Evolutionary conservation across 2,329 filamentous ascomycete species (phyloP).

Genomic region (Penicillium sp.): DNA sequence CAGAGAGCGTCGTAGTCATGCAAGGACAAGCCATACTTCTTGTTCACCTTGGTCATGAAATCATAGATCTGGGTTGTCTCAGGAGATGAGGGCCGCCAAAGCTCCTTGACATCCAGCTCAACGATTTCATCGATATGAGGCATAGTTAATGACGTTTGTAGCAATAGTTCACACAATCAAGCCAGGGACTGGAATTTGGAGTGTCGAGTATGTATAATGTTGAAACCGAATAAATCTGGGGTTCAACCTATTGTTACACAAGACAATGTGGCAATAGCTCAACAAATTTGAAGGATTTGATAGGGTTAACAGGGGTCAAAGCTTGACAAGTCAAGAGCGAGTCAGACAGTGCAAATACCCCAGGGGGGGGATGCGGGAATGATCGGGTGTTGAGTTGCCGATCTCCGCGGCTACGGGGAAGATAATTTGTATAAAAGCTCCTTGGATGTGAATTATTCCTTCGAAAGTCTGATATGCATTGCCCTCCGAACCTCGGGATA

Average conservation of each 20-base stretch:
- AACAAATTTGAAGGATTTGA: not conserved
- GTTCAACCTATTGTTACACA: not conserved
- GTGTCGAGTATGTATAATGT: not conserved
- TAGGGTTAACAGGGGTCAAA: slow-evolving; percentile 3
- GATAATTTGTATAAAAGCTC: not conserved
- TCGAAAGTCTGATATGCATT: not conserved
- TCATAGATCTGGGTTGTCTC: slow-evolving; percentile 66
- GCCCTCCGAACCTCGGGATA: too few species aligned
- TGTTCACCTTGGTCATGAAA: slow-evolving; percentile 68
- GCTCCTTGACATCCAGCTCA: slow-evolving; percentile 40
- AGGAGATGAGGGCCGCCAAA: slow-evolving; percentile 71
- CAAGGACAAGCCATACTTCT: slow-evolving; percentile 63
- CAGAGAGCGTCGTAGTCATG: slow-evolving; percentile 72
- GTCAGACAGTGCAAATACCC: slow-evolving; percentile 5
- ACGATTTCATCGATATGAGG: slow-evolving; percentile 20
- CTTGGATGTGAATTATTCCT: not conserved
- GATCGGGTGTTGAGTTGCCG: slow-evolving; percentile 18
- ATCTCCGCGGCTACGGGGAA: slow-evolving; percentile 17
- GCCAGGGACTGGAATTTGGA: not conserved
- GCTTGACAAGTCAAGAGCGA: slow-evolving; percentile 7
- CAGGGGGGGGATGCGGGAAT: slow-evolving; percentile 14
- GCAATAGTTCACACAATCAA: not conserved
- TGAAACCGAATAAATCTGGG: not conserved
- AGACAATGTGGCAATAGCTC: not conserved
- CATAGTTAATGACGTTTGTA: slow-evolving; percentile 9